Percentiles rank a stretch among this genome's conserved stretches.
These are phyloP conservation scores for Xylariaceae sp. DNA, from an alignment of 2,329 filamentous ascomycete species.

Conservation along the genomic window DNA sequence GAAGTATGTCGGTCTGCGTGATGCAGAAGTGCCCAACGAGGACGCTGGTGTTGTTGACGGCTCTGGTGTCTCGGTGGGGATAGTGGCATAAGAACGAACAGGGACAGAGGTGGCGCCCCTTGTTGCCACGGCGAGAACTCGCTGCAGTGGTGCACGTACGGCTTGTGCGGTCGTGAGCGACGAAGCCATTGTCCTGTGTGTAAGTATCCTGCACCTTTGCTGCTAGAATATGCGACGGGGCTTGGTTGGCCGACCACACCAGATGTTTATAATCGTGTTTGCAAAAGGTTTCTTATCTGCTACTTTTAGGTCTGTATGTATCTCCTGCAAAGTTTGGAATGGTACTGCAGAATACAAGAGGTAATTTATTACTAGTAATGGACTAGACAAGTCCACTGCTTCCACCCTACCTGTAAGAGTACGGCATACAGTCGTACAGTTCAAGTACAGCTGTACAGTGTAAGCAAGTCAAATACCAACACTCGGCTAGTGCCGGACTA, in stretches of 20 bases:
- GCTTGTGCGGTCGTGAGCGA: slow-evolving; percentile 24
- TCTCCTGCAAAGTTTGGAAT: too few relatives aligned
- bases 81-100: slow-evolving; percentile 26
- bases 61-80: slow-evolving; percentile 24
- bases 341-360: too few relatives aligned
- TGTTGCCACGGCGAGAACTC: slow-evolving; percentile 22
- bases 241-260: too few relatives aligned
- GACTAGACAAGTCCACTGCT: background rate
- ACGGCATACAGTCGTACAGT: too few relatives aligned
- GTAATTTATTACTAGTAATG: background rate
- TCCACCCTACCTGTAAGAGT: too few relatives aligned
- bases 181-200: slow-evolving; percentile 26
- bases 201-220: too few relatives aligned
- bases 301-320: too few relatives aligned
- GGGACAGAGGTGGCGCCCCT: slow-evolving; percentile 9
- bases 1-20: slow-evolving; percentile 48
- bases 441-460: too few relatives aligned
- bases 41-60: slow-evolving; percentile 21
- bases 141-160: slow-evolving; percentile 26
- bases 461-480: too few relatives aligned
- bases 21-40: slow-evolving; percentile 10
- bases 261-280: too few relatives aligned
- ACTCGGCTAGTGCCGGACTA: too few relatives aligned
- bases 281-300: background rate
- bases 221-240: too few relatives aligned